Base-by-base conservation (phyloP, 2,329 filamentous ascomycete species). In the Drechslerella dactyloides region DNA sequence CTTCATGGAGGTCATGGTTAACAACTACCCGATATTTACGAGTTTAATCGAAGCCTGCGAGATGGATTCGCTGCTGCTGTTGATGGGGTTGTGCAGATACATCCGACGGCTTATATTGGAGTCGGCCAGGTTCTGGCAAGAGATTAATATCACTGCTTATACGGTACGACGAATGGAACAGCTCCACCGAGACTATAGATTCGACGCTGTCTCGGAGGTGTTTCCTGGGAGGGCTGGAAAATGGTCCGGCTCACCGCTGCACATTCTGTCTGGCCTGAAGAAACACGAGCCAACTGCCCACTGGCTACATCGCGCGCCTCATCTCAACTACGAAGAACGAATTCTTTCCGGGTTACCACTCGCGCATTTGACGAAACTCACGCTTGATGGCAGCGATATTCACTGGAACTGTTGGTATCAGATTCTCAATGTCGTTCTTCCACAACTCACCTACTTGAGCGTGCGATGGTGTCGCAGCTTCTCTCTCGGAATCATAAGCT, bases 351-450 rank as follows among this genome's bases (percentile, higher is more conserved):
- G 68, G 7, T 11, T 72, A 4, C 68, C 68, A n/a, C 51, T 72
- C 3, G 68, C 68, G 17, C 62, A 54, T 24, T 44, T 72, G 19
- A 72, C 68, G 24, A 72, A 72, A 17, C 52, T 72, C 13, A 72
- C 68, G 7, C 55, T 72, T 2, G 68, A 72, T 19, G 68, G 68
- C 13, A 72, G 60, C 27, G 68, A 72, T 33, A 61, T 72, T 19
- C 68, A 65, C 44, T 72, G 68, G 68, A 65, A 60, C 30, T 72
- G 60, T 37, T 72, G 68, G 68, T 57, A 72, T 64, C 60, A 72
- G 6, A 48, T 65, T 15, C 35, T 65, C 1, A 64, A 64, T 6
- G 55, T 50, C 10, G 60, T 72, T 17, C 50, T 72, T 17, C 50
- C 51, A 13, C 68, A 72, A 33, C 68, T 72, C 19, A 72, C 68